Evolutionary conservation across 441 rosid genomes (phyloP), one percentile per base, ranked within the genome.

Genomic region (Macaranga tanarius): DNA sequence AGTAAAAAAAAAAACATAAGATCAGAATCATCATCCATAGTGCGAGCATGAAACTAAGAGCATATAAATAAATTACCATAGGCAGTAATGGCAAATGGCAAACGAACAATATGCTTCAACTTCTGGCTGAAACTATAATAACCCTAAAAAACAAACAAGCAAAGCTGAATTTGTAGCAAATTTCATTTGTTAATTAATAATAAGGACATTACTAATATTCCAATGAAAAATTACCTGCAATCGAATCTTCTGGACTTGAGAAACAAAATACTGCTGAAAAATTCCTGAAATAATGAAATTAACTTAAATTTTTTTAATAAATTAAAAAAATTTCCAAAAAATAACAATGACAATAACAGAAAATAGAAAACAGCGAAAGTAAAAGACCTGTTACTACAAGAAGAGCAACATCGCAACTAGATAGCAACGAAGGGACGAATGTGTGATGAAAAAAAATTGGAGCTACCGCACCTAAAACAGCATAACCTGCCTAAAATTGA

Each of bases 51-150:
- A 69, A 22, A 56, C 28, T 60, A 22, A 47, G 17, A 76, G 52
- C 15, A 58, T 72, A 10, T 63, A 72, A n/a, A n/a, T n/a, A n/a
- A n/a, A 79, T 73, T 83, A 92, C 97, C 99, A 80, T 95, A 92
- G 23, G 97, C 89, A 76, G 91, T 83, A 67, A 92, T 84, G 67
- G 97, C 97, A 82, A 95, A 95, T 48, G 97, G 96, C 57, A 92
- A 84, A 52, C 94, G 96, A 74, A 92, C 97, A 77, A 95, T 79
- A 80, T 95, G 92, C 95, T 95, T 92, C 84, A 95, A 80, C 84
- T 95, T 95, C 88, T 92, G 96, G 83, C 99, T 95, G 88, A 92
- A 95, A 86, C 96, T 92, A 81, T 92, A 95, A 78, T 95, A 95
- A 61, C 97, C 97, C 95, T 95, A 76, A 79, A 83, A 75, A 77